Conservation (phyloP, 352 stramenopile genomes). For the Pythium myriotylum region DNA sequence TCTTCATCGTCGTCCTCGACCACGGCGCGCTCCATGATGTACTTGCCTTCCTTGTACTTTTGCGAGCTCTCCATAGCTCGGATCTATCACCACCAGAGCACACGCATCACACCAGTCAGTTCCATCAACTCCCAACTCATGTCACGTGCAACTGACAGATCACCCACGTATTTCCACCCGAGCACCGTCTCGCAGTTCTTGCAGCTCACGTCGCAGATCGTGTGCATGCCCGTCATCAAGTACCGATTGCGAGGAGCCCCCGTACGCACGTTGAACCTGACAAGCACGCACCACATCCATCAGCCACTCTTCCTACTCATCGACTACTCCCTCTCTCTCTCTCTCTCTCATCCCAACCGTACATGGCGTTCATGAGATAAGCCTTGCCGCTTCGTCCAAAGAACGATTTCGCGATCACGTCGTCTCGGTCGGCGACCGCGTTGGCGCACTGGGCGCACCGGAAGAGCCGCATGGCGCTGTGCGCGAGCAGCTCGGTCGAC, state of each 20-base stretch:
- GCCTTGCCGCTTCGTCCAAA: conserved; percentile 76
- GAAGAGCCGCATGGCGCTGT: conserved; percentile 56
- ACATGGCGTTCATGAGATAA: conserved; percentile 83
- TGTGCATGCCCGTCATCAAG: conserved; percentile 84
- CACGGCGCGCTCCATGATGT: conserved; percentile 79
- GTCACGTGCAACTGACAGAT: too few species aligned
- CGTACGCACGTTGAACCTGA: conserved; percentile 77
- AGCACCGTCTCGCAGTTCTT: conserved; percentile 60
- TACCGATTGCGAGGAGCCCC: conserved; percentile 65
- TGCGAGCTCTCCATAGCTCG: conserved; percentile 80
- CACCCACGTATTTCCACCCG: conserved; percentile 90
- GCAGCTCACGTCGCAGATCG: conserved; percentile 71
- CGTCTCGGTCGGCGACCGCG: conserved; percentile 64
- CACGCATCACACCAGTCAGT: conserved; percentile 12
- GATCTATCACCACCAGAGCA: conserved; percentile 53
- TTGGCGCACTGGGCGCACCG: conserved; percentile 66
- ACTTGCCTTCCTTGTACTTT: conserved; percentile 88
- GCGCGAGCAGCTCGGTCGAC: conserved; percentile 48
- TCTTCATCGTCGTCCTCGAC: conserved; percentile 70
- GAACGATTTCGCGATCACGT: conserved; percentile 80
- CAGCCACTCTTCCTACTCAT: too few species aligned
- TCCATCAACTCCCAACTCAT: too few species aligned
- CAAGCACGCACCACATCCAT: conserved; percentile 11
- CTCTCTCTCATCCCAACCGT: background rate
- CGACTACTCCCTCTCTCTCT: too few species aligned